A percentile compares a stretch with the other conserved stretches of the same genome.
Conservation (phyloP, 441 rosid genomes). For the Gossypium davidsonii region DNA sequence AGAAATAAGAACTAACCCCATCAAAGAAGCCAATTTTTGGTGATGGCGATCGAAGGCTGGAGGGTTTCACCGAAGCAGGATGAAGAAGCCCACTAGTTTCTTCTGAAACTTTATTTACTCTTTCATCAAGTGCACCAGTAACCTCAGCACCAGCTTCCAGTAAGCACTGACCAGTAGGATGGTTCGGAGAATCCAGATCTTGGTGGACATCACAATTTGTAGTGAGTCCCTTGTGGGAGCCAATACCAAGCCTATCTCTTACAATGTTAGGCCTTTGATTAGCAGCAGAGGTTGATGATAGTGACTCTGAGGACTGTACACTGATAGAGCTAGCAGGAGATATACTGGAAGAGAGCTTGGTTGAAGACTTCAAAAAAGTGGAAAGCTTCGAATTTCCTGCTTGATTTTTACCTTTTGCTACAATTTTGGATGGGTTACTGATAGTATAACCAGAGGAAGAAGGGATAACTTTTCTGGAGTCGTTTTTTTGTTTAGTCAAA, state of each 20-base stretch:
- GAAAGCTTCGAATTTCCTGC: conserved; percentile 33
- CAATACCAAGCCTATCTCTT: conserved; percentile 38
- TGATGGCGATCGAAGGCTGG: conserved; percentile 91
- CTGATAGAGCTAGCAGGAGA: conserved; percentile 67
- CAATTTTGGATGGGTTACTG: conserved; percentile 25
- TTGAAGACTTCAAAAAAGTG: conserved; percentile 35
- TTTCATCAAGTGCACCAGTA: conserved; percentile 21
- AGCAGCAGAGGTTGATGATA: conserved; percentile 47
- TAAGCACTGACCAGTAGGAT: conserved; percentile 24
- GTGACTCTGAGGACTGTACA: conserved; percentile 61
- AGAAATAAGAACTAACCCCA: conserved; percentile 57
- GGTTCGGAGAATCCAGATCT: conserved; percentile 27
- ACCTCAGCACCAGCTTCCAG: conserved; percentile 31
- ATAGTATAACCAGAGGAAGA: conserved; percentile 29
- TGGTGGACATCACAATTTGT: conserved; percentile 21
- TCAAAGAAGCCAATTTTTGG: conserved; percentile 95
- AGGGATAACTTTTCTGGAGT: conserved; percentile 26
- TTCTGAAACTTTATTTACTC: conserved; percentile 30
- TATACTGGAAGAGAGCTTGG: conserved; percentile 44
- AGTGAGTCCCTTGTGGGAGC: conserved; percentile 25
- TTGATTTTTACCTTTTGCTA: conserved; percentile 34
- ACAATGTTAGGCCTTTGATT: conserved; percentile 37
- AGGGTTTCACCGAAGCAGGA: conserved; percentile 47
- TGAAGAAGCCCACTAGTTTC: conserved; percentile 27
- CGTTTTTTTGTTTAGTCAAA: conserved; percentile 31